Conservation (phyloP, 352 stramenopile genomes). For the Elongisporangium prolatum region DNA sequence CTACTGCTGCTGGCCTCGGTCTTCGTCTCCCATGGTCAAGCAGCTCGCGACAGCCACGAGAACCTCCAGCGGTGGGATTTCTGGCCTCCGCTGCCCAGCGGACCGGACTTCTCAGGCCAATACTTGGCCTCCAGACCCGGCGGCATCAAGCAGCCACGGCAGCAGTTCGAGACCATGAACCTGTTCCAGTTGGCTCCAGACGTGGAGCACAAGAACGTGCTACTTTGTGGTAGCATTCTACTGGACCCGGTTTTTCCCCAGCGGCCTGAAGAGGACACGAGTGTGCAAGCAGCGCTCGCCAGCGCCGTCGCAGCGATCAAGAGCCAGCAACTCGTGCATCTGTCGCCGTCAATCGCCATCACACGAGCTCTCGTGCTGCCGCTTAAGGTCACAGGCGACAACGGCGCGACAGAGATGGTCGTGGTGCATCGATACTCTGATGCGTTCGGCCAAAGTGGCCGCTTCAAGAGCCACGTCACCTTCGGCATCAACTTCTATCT, state of each 20-base stretch:
- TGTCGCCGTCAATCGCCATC: constrained; percentile 35
- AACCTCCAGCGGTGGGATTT: constrained; percentile 51
- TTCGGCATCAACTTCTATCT: constrained; percentile 70
- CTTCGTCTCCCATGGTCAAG: not conserved
- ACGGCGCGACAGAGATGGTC: constrained; percentile 57
- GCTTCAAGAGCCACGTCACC: constrained; percentile 65
- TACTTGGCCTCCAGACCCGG: constrained; percentile 53
- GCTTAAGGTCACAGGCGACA: constrained; percentile 60
- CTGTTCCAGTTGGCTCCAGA: constrained; percentile 43
- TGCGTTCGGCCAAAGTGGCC: constrained; percentile 19
- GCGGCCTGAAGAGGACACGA: constrained; percentile 21
- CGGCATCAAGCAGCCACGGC: constrained; percentile 29
- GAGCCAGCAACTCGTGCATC: constrained; percentile 21
- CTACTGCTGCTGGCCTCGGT: constrained; percentile 2
- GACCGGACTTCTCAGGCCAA: constrained; percentile 46
- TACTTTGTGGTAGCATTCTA: constrained; percentile 66
- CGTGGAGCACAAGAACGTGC: constrained; percentile 15
- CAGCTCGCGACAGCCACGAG: constrained; percentile 6
- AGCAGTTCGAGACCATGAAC: constrained; percentile 53
- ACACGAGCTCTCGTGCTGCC: constrained; percentile 30
- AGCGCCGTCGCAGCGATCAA: constrained; percentile 37
- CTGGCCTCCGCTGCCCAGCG: constrained; percentile 43
- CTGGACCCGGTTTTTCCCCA: constrained; percentile 30
- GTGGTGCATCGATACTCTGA: constrained; percentile 53
- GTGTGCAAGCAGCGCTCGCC: constrained; percentile 40